Conservation (phyloP, 768 basidiomycete genomes). For the Leccinum imitatum region DNA sequence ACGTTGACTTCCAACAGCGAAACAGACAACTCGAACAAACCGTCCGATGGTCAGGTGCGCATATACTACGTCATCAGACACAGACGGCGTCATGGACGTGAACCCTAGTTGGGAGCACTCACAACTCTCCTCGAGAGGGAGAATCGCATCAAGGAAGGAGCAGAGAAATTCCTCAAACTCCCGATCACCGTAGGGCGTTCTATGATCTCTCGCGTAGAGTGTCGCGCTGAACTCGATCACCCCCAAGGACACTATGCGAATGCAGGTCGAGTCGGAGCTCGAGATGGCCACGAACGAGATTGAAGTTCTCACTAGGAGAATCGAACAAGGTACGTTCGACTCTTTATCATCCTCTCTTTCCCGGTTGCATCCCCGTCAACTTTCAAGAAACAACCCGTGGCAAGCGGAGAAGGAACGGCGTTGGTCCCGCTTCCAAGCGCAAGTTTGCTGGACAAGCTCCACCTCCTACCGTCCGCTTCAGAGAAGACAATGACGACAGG, state of each 20-base stretch:
- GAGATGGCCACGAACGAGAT: conserved; percentile 76
- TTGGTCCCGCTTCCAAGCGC: conserved; percentile 29
- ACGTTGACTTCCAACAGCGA: conserved; percentile 22
- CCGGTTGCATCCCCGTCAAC: not conserved
- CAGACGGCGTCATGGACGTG: conserved; percentile 7
- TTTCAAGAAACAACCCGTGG: conserved; percentile 30
- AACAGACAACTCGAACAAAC: conserved; percentile 24
- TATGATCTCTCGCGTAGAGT: conserved; percentile 3
- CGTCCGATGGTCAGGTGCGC: conserved; percentile 33
- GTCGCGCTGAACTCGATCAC: conserved; percentile 9
- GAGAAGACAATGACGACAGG: conserved; percentile 36
- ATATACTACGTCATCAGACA: not conserved
- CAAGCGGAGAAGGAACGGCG: conserved; percentile 31
- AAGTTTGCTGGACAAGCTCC: conserved; percentile 36
- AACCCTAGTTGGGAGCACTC: conserved; percentile 60
- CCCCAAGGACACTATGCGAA: conserved; percentile 58
- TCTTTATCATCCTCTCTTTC: not conserved
- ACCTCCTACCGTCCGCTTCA: conserved; percentile 25
- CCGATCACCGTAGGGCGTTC: conserved; percentile 44
- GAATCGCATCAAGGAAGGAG: conserved; percentile 85
- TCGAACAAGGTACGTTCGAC: conserved; percentile 41
- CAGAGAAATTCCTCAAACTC: conserved; percentile 83
- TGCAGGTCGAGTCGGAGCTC: conserved; percentile 75
- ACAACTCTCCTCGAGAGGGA: conserved; percentile 70
- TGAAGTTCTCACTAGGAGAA: conserved; percentile 52